Evolutionary conservation across 805 yeast genomes (phyloP), one percentile per base, ranked within the genome.

Genomic region (Wickerhamomyces strasburgensis): DNA sequence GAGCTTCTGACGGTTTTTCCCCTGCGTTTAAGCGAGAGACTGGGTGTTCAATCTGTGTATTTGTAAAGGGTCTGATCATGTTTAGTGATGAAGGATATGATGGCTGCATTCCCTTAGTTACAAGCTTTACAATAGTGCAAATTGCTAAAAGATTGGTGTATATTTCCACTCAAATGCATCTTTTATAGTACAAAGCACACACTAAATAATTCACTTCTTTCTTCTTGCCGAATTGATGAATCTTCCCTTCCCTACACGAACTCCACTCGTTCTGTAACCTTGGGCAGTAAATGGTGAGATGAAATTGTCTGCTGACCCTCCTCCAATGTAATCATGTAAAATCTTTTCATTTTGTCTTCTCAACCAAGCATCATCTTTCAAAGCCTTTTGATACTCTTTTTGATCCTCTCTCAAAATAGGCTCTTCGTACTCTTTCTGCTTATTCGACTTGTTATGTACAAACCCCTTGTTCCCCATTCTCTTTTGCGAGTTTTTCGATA

Each of bases 261-360:
- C 89, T 23, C 84, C 80, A 18, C 80, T 72, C 23, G 73, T 68
- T 57, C 78, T 73, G 41, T 72, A 64, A n/a, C 82, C 77, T 26
- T 78, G 68, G 28, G 69, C 73, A 38, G 74, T 78, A 42, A 93
- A 93, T n/a, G 98, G 98, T 11, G 96, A 83, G 34, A 84, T 78
- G 48, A 79, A 78, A 50, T 84, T 84, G 61, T 83, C 85, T 37
- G 97, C 89, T 37, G 88, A 78, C 5, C 93, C 93, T n/a, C 95
- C 95, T 14, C 97, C 96, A 34, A 89, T 80, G 82, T 94, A 93
- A 51, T 86, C 87, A 48, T 82, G 80, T 45, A 88, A 65, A 39
- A 84, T 68, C 58, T 89, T 89, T 53, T 89, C 97, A 51, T 85
- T 86, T 52, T 85, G 84, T 52, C 84, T 73, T 53, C 84, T 75